Evolutionary conservation across 164 flowering plant species (phyloP), one percentile per base, ranked within the genome.

Genomic region (Vitis riparia): DNA sequence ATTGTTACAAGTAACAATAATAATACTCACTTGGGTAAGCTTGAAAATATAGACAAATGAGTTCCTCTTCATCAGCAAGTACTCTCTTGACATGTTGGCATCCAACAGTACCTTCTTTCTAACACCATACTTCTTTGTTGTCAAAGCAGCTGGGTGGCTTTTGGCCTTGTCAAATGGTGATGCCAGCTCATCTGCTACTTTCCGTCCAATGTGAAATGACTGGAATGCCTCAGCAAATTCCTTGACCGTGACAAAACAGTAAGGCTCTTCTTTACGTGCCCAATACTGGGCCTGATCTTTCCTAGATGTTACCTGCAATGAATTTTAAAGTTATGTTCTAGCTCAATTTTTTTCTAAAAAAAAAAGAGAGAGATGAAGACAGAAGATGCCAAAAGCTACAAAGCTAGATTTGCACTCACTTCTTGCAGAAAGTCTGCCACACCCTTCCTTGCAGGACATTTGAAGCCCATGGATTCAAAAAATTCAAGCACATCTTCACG

Each of bases 341-440:
- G 44, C 44, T 37, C 44, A 2, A 0, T 32, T 37, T 37, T 37
- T 37, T 37, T 37, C 7, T 37, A 37, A 37, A 32, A 3, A 32
- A 2, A 37, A 37, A 0, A 37, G 5, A 3, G 6, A 32, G 7
- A 32, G 27, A 59, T 3, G 23, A 37, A 37, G 7, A 37, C 0
- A 37, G 44, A 37, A 37, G 44, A 37, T 37, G 0, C 44, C 5
- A 37, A 47, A 11, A 6, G n/a, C 8, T 56, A 5, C 48, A 37
- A 29, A 47, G n/a, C 30, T 15, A 12, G 27, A 12, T 10, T 14
- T 5, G 47, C 7, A 66, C 81, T 72, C 75, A 89, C 94, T 71
- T 90, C 94, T 73, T 90, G 94, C 72, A 88, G 73, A 66, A 88
- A 88, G 59, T 90, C 94, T 15, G 94, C 91, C 3, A 83, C 88